Evolutionary conservation across 2,329 filamentous ascomycete genomes (phyloP).

Genomic region (Fusarium subglutinans): DNA sequence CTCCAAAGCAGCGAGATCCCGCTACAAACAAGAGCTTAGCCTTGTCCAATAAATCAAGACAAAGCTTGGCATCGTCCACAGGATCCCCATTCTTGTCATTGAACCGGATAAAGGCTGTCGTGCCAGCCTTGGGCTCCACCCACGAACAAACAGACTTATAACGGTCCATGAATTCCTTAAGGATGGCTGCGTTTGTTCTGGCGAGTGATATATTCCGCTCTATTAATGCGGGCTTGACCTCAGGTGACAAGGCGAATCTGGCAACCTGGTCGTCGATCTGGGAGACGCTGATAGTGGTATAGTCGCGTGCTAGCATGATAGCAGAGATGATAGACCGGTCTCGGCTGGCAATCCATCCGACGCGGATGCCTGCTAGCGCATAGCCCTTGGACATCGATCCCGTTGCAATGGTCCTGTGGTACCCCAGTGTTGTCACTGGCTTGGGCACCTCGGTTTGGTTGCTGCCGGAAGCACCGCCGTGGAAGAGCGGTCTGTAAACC

Average conservation of each 20-base stretch:
- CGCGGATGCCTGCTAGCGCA: constrained; percentile 79
- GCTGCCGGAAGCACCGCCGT: constrained; percentile 62
- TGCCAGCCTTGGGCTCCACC: constrained; percentile 80
- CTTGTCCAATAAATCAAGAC: constrained; percentile 71
- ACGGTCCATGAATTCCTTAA: constrained; percentile 74
- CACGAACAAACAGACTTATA: constrained; percentile 73
- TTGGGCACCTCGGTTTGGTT: constrained; percentile 65
- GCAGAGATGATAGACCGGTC: constrained; percentile 68
- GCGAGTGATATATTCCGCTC: constrained; percentile 70
- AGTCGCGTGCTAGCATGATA: constrained; percentile 74
- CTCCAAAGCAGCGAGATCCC: constrained; percentile 77
- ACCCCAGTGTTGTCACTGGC: constrained; percentile 72
- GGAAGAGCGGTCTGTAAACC: constrained; percentile 86
- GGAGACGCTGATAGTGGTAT: constrained; percentile 86
- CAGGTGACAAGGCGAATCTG: constrained; percentile 71
- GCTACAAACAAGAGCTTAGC: constrained; percentile 80
- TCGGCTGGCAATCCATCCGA: constrained; percentile 83
- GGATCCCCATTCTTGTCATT: constrained; percentile 62
- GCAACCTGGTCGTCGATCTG: constrained; percentile 83
- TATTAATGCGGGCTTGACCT: constrained; percentile 53
- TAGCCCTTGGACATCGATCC: constrained; percentile 90
- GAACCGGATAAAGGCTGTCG: constrained; percentile 81
- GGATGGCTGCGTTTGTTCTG: constrained; percentile 70
- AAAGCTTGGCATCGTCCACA: constrained; percentile 77
- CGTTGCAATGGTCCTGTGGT: constrained; percentile 75